phyloP scores from a whole-genome alignment of 805 yeast species.

The Barnettozyma botsteinii region DNA sequence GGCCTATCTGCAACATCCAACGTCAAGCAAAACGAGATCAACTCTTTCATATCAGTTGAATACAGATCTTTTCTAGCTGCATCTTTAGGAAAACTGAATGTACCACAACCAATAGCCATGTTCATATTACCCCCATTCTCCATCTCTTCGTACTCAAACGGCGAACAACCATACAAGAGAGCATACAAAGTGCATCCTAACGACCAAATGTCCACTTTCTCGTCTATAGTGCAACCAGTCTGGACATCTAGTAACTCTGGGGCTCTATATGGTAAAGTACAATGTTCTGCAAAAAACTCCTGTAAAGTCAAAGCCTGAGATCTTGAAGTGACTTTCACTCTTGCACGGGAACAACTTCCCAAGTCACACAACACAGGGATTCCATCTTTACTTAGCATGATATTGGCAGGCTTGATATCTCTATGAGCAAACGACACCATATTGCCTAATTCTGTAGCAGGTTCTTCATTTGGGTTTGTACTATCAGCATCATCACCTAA shows the following conservation, averaged over 20 bases:
- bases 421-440: constrained; percentile 73
- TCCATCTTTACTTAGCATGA: constrained; percentile 72
- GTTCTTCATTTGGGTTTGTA: neutral
- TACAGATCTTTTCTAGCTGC: constrained; percentile 29
- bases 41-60: constrained; percentile 46
- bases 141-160: constrained; percentile 79
- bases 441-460: constrained; percentile 48
- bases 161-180: constrained; percentile 71
- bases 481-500: constrained; percentile 18
- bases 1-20: constrained; percentile 63
- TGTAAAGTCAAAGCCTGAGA: constrained; percentile 71
- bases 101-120: constrained; percentile 60
- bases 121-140: constrained; percentile 77
- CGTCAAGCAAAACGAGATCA: constrained; percentile 57
- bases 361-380: constrained; percentile 77
- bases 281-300: constrained; percentile 78
- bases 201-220: constrained; percentile 86
- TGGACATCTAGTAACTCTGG: constrained; percentile 83
- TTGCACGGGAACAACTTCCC: constrained; percentile 71
- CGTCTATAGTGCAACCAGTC: constrained; percentile 59
- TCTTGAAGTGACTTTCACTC: constrained; percentile 46
- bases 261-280: constrained; percentile 82
- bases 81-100: constrained; percentile 31
- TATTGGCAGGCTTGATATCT: constrained; percentile 85
- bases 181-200: constrained; percentile 81